Evolutionary conservation across 441 rosid species (phyloP), one percentile per base, ranked within the genome.

Genomic region (Gossypium aridum): DNA sequence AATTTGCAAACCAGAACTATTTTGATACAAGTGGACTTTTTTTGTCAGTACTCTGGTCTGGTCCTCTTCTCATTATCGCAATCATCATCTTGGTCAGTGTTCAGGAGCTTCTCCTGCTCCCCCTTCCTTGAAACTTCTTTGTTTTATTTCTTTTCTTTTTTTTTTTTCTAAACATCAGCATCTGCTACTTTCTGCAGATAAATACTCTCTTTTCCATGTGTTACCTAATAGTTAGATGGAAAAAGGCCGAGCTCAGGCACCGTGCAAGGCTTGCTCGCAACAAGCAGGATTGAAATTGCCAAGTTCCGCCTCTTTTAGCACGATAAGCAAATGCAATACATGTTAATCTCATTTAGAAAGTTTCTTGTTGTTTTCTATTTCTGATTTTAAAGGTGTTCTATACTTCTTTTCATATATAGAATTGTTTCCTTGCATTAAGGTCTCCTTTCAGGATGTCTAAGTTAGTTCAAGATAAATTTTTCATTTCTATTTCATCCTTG

Each of bases 181-280:
- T 57, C 8, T 25, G 10, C 8, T 62, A 51, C 70, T 67, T 17
- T 47, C 72, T 82, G 80, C 90, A 96, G 97, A 81, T 96, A 73
- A 96, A 93, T 83, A 87, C 96, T 2, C 95, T 96, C 17, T 89
- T 90, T 66, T 85, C 93, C 16, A 83, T 96, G 67, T 92, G 99
- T 81, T 81, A 83, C 85, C 73, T 90, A 74, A 93, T 96, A 5
- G 97, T 96, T 17, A 85, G 82, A 66, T 96, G 99, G 99, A 96
- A 96, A 84, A 92, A 77, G 81, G 98, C 99, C 3, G 99, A 93
- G 82, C 97, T 96, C 53, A 91, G 87, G 83, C 97, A 96, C 80
- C 94, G 92, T 0, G 92, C 98, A 59, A 89, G 93, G 80, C 81
- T 83, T 73, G 83, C 94, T 65, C 92, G 74, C 61, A 78, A 85